These are phyloP conservation scores for Skeletonema menzelii DNA, from an alignment of 108 stramenopile genomes.

Conservation along the genomic window DNA sequence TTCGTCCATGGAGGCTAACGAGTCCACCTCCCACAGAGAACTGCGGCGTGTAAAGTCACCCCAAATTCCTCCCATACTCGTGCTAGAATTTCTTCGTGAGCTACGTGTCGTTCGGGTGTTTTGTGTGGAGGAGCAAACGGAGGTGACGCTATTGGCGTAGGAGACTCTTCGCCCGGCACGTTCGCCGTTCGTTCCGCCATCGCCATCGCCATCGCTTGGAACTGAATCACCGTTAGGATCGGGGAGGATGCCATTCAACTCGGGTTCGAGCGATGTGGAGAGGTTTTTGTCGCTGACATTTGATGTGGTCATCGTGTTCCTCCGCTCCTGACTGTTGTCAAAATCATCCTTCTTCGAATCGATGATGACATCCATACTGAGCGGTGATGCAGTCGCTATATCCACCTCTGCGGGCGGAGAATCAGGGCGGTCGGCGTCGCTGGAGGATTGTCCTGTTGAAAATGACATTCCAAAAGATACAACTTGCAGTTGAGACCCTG, in stretches of 20 bases:
- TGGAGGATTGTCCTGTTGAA: background rate
- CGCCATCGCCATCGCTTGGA: no score
- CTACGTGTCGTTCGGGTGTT: background rate
- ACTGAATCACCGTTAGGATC: background rate
- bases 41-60: background rate
- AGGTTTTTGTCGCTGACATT: background rate
- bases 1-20: constrained; percentile 2
- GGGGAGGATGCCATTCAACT: background rate
- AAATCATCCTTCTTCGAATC: no score
- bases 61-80: constrained; percentile 1
- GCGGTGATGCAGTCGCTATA: background rate
- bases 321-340: no score
- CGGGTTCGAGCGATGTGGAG: background rate
- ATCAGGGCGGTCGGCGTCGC: background rate
- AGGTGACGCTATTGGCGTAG: constrained; percentile 1
- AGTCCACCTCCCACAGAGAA: constrained; percentile 11
- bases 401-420: background rate
- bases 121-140: background rate
- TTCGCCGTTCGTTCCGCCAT: background rate
- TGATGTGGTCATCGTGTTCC: background rate
- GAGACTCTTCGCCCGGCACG: background rate
- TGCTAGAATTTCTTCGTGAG: background rate
- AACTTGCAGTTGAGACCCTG: background rate
- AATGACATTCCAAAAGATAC: background rate
- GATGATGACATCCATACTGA: background rate